A percentile compares a stretch with the other conserved stretches of the same genome.
These are phyloP conservation scores for Musa schizocarpa DNA, from an alignment of 176 grass and related monocot species.

Conservation along the genomic window DNA sequence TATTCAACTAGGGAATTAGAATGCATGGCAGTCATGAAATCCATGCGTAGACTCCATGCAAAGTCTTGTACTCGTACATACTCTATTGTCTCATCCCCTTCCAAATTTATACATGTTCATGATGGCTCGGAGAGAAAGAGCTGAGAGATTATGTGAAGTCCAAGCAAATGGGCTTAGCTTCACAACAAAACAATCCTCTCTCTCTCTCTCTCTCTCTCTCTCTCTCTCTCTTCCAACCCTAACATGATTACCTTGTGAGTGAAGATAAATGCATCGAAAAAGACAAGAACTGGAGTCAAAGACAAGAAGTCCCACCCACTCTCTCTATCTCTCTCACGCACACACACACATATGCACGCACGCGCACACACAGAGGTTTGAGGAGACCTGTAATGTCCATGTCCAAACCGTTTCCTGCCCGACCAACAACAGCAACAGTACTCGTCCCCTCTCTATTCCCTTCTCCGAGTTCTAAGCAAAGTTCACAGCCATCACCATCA, in stretches of 20 bases:
- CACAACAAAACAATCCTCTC: constrained; percentile 62
- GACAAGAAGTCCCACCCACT: constrained; percentile 57
- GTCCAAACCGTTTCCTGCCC: background rate
- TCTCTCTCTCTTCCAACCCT: constrained; percentile 15
- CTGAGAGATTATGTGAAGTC: constrained; percentile 60
- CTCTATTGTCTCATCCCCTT: background rate
- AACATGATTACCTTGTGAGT: constrained; percentile 74
- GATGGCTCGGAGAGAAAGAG: background rate
- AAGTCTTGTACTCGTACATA: background rate
- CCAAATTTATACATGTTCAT: constrained; percentile 2
- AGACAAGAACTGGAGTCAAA: constrained; percentile 97
- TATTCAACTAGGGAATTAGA: too few relatives aligned
- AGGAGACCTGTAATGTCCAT: background rate
- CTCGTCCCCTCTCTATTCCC: background rate
- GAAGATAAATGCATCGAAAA: constrained; percentile 68
- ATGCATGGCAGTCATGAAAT: too few relatives aligned
- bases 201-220: constrained; percentile 6
- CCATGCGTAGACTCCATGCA: constrained; percentile 7
- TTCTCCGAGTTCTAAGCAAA: constrained; percentile 95
- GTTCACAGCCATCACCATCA: constrained; percentile 67
- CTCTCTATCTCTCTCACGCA: too few relatives aligned
- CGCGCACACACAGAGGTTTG: too few relatives aligned
- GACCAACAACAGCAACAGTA: constrained; percentile 34
- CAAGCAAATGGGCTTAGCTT: constrained; percentile 80
- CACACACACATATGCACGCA: too few relatives aligned